Base-by-base conservation (phyloP, 78 protist genomes). In the Dictyostelium capitatum region DNA sequence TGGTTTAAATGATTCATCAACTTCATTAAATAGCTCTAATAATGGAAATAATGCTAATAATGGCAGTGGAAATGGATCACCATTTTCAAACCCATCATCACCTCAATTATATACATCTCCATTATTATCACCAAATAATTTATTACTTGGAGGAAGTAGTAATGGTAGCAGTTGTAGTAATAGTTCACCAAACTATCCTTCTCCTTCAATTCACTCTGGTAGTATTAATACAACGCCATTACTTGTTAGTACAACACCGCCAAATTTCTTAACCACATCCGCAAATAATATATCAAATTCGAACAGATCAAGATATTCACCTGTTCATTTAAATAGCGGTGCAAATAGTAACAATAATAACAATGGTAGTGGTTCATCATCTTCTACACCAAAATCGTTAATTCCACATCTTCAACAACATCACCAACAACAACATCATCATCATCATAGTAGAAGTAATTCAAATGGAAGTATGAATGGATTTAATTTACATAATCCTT, bases 31-130 rank as follows among this genome's bases (percentile, higher is more conserved):
- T 57, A 62, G 43, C 37, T 25, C 48, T 41, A 81, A 50, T 65
- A 46, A 62, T 25, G 23, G 67, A 46, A 50, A 56, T 79, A 51
- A n/a, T 37, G 20, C 11, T 30, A 54, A 54, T 54, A 54, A 56
- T 56, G 37, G 5, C 5, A 79, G 37, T 37, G 37, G 14, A 15
- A 25, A 47, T 62, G 48, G 48, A 41, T 62, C 87, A 46, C 67
- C 54, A 23, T 67, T n/a, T 20, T 53, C 41, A 62, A 56, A 48
- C 14, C 83, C 83, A 79, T 37, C 59, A 3, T 79, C 83, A 32
- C 64, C 82, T 3, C 82, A 77, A 77, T 28, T 77, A 10, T 77
- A 50, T 77, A 43, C 82, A 6, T 77, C 82, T 0, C 82, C 82
- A 74, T 47, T 74, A n/a, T 47, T 74, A 46, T 32, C 80, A n/a